phyloP scores from a whole-genome alignment of 768 basidiomycete species.

The Leccinum pellstonianum region DNA sequence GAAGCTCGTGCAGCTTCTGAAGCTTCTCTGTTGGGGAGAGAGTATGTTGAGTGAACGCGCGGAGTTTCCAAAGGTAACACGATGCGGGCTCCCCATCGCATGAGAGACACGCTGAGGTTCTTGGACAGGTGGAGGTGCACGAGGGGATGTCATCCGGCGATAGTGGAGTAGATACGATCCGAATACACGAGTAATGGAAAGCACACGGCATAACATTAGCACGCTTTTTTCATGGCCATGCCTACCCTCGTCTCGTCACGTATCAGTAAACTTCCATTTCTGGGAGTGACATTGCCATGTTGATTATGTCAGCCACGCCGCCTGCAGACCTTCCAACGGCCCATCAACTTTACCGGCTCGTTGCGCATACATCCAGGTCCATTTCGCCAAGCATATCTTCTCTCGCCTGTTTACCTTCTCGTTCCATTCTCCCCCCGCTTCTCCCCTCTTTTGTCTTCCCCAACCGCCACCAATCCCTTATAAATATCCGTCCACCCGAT shows the following conservation, averaged over 20 bases:
- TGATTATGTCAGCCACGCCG: slow-evolving; percentile 33
- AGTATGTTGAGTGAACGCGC: slow-evolving; percentile 70
- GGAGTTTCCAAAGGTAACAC: slow-evolving; percentile 73
- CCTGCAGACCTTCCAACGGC: slow-evolving; percentile 26
- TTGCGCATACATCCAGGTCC: slow-evolving; percentile 29
- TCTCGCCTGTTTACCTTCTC: background rate
- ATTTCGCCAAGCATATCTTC: slow-evolving; percentile 19
- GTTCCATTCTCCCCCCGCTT: background rate
- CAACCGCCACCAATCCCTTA: background rate
- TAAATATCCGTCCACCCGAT: slow-evolving; percentile 13
- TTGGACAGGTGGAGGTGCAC: slow-evolving; percentile 33
- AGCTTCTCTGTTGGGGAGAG: slow-evolving; percentile 89
- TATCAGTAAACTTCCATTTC: background rate
- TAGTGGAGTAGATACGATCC: slow-evolving; percentile 15
- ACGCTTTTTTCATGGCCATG: background rate
- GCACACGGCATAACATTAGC: slow-evolving; percentile 2
- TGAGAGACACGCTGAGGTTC: slow-evolving; percentile 26
- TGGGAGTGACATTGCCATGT: slow-evolving; percentile 22
- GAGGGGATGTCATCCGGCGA: slow-evolving; percentile 21
- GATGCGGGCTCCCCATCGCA: slow-evolving; percentile 9
- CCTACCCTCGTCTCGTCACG: background rate
- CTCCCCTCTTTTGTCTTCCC: background rate
- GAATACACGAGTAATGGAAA: slow-evolving; percentile 26
- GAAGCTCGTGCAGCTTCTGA: slow-evolving; percentile 79
- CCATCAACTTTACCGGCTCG: slow-evolving; percentile 27